Evolutionary conservation across 2,329 filamentous ascomycete species (phyloP), one percentile per base, ranked within the genome.

Genomic region (Fusarium nodosum): DNA sequence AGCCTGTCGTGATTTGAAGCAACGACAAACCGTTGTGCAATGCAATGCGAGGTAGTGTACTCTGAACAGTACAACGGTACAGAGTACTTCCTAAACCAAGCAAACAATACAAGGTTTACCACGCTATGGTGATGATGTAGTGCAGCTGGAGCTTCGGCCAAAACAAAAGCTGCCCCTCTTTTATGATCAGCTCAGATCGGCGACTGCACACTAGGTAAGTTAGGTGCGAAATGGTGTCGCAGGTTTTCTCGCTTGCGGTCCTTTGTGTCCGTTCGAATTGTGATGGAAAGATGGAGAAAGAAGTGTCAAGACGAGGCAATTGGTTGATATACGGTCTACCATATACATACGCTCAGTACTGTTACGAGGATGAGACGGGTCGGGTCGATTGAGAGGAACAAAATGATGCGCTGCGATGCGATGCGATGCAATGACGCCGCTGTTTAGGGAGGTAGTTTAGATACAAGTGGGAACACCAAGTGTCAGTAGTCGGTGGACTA

Each of bases 121-220:
- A 60, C 59, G 50, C 48, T 51, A 47, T 28, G 31, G 38, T 56
- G 59, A 70, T 71, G 64, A 71, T 71, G 68, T 65, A 71, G 64
- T 65, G 53, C 47, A 66, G 53, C 48, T 65, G 47, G 58, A 71
- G 64, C 64, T 69, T 47, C 64, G 59, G 36, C 51, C 59, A 56
- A 67, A 63, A 61, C 30, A 41, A 56, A 71, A 56, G 52, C 26
- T 57, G 68, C 68, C 68, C 68, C 68, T 71, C 68, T 71, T 71
- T 71, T 58, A 63, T 54, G 64, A 69, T 61, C 53, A 62, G 65
- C 68, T 69, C 55, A 55, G 61, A 72, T 69, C 55, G 60, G 66
- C 54, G 50, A 69, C 50, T 63, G 65, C 42, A 45, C 52, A 59
- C 51, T 52, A 39, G 36, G 36, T 39, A 38, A 41, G 39, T 45